Evolutionary conservation across 2,329 filamentous ascomycete genomes (phyloP).

Genomic region (Colletotrichum sp.): DNA sequence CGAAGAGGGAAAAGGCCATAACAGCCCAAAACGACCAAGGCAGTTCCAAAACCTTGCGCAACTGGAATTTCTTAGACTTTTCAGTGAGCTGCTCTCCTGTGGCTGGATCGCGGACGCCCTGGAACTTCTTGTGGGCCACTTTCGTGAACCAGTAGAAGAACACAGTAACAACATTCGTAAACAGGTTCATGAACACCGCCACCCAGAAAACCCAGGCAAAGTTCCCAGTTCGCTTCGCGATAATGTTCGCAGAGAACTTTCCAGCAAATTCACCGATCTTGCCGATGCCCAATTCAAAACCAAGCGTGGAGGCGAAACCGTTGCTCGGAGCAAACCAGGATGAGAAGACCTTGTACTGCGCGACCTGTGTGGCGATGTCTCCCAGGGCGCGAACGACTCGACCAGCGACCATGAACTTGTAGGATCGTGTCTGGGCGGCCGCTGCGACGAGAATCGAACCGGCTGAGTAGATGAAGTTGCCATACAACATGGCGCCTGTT

Average conservation of each 20-base stretch:
- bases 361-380: constrained; percentile 67
- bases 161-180: constrained; percentile 60
- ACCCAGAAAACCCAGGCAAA: constrained; percentile 69
- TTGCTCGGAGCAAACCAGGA: constrained; percentile 67
- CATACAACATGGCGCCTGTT: constrained; percentile 14
- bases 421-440: constrained; percentile 59
- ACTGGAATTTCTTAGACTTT: constrained; percentile 61
- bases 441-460: constrained; percentile 65
- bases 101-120: constrained; percentile 53
- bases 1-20: constrained; percentile 59
- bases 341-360: constrained; percentile 69
- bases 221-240: constrained; percentile 59
- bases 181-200: constrained; percentile 66
- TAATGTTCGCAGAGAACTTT: constrained; percentile 64
- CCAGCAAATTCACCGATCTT: constrained; percentile 67
- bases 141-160: constrained; percentile 62
- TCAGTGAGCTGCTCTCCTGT: constrained; percentile 64
- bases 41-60: constrained; percentile 57
- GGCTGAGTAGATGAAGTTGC: constrained; percentile 59
- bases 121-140: constrained; percentile 52
- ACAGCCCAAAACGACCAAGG: constrained; percentile 66
- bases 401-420: constrained; percentile 65
- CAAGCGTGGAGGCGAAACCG: constrained; percentile 66
- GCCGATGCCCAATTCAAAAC: constrained; percentile 64
- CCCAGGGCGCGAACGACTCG: constrained; percentile 60